These are phyloP conservation scores for Trichocomaceae sp. DNA, from an alignment of 2,329 filamentous ascomycete genomes.

Conservation along the genomic window DNA sequence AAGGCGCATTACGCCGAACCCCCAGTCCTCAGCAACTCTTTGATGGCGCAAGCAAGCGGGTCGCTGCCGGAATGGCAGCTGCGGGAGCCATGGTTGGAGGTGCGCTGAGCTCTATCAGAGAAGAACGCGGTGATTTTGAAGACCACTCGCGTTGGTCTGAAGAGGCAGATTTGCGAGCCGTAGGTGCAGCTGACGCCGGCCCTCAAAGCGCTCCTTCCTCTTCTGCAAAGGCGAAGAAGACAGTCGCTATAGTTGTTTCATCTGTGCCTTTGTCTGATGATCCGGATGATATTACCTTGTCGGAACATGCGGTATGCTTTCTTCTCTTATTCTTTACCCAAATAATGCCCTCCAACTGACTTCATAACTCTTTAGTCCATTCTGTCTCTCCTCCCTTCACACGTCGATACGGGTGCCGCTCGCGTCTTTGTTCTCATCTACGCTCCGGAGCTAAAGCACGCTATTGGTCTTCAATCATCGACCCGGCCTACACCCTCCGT, in stretches of 20 bases:
- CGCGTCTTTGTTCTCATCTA: slow-evolving; percentile 88
- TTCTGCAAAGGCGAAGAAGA: slow-evolving; percentile 55
- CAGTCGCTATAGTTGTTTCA: slow-evolving; percentile 81
- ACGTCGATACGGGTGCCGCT: slow-evolving; percentile 64
- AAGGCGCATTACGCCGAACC: slow-evolving; percentile 71
- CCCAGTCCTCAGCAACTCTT: slow-evolving; percentile 85
- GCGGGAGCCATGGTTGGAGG: slow-evolving; percentile 76
- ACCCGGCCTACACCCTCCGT: slow-evolving; percentile 56
- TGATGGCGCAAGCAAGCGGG: slow-evolving; percentile 72
- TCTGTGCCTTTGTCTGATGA: slow-evolving; percentile 61
- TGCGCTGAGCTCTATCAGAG: slow-evolving; percentile 72
- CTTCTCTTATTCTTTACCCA: background rate
- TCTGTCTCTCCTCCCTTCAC: slow-evolving; percentile 76
- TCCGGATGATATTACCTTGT: slow-evolving; percentile 52
- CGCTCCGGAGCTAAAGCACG: slow-evolving; percentile 69
- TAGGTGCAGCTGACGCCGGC: slow-evolving; percentile 25
- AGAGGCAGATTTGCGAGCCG: slow-evolving; percentile 65
- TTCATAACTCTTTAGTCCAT: slow-evolving; percentile 56
- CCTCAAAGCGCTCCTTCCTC: slow-evolving; percentile 22
- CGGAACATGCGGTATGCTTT: slow-evolving; percentile 72
- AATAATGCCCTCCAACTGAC: background rate
- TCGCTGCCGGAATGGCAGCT: slow-evolving; percentile 73
- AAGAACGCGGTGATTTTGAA: slow-evolving; percentile 72
- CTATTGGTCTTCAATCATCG: slow-evolving; percentile 29
- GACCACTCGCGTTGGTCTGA: slow-evolving; percentile 92